phyloP scores from a whole-genome alignment of 2,329 filamentous ascomycete genomes.

The Drechslerella dactyloides region DNA sequence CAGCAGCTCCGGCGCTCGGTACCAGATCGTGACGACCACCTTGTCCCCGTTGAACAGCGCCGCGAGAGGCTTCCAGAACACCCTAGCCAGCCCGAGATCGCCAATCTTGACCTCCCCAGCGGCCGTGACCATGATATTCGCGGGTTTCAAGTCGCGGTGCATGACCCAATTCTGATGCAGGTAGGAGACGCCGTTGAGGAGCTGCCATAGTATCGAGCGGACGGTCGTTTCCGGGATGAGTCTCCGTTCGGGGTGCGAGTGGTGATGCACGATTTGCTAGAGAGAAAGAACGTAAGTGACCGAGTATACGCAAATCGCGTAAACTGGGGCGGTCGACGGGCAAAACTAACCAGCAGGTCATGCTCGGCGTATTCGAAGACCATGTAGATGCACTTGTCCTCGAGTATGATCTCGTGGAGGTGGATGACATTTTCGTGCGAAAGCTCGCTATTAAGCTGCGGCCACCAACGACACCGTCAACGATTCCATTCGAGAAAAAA shows the following conservation, averaged over 20 bases:
- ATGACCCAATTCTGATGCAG: constrained; percentile 96
- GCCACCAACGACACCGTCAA: neutral
- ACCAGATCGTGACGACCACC: constrained; percentile 99
- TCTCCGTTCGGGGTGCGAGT: constrained; percentile 74
- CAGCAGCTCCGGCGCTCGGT: constrained; percentile 90
- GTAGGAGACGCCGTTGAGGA: constrained; percentile 92
- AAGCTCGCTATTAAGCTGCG: constrained; percentile 80
- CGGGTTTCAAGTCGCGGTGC: constrained; percentile 94
- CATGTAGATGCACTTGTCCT: constrained; percentile 99
- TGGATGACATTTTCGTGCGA: constrained; percentile 87
- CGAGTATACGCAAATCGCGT: too few species aligned
- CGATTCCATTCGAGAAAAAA: too few species aligned
- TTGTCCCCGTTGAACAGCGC: constrained; percentile 93
- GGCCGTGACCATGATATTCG: constrained; percentile 98
- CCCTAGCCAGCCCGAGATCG: constrained; percentile 85
- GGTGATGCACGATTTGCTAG: constrained; percentile 88
- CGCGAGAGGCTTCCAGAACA: constrained; percentile 93
- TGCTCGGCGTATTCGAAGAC: constrained; percentile 99
- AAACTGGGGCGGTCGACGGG: too few species aligned
- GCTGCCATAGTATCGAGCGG: constrained; percentile 93
- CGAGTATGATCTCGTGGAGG: constrained; percentile 91
- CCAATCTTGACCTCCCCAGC: constrained; percentile 90
- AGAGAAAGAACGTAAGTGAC: neutral
- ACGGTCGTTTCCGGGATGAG: constrained; percentile 87
- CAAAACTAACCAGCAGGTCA: constrained; percentile 69